These are phyloP conservation scores for Monosporascus sp. DNA, from an alignment of 2,329 filamentous ascomycete genomes.

Conservation along the genomic window DNA sequence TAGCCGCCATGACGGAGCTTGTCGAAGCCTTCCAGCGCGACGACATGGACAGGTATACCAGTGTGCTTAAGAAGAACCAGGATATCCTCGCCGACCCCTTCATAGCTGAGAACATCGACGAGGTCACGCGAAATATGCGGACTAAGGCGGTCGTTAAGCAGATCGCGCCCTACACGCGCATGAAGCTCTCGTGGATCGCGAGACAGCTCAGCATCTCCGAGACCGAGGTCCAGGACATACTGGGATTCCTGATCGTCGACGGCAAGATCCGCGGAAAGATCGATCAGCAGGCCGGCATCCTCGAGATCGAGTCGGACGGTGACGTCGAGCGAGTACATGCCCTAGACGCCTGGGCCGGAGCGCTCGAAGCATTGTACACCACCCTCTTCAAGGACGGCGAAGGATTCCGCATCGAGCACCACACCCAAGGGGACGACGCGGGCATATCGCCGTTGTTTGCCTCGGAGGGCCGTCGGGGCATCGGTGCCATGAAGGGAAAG, in stretches of 20 bases:
- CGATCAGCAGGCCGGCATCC: slow-evolving; percentile 78
- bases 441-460: slow-evolving; percentile 4
- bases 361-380: slow-evolving; percentile 64
- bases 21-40: slow-evolving; percentile 96
- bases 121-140: slow-evolving; percentile 96
- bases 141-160: slow-evolving; percentile 92
- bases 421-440: slow-evolving; percentile 13
- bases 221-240: slow-evolving; percentile 85
- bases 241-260: slow-evolving; percentile 91
- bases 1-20: slow-evolving; percentile 93
- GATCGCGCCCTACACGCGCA: slow-evolving; percentile 90
- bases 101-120: slow-evolving; percentile 98
- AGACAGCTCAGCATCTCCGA: slow-evolving; percentile 86
- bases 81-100: slow-evolving; percentile 90
- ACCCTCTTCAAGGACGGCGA: slow-evolving; percentile 68
- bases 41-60: slow-evolving; percentile 88
- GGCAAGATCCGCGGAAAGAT: slow-evolving; percentile 83
- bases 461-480: slow-evolving; percentile 3
- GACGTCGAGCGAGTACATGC: slow-evolving; percentile 72
- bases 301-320: slow-evolving; percentile 71
- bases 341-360: slow-evolving; percentile 66
- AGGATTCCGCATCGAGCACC: slow-evolving; percentile 15
- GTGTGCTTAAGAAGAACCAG: slow-evolving; percentile 78
- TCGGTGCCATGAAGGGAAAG: slow-evolving; percentile 5
- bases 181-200: slow-evolving; percentile 83